Evolutionary conservation across 2,329 filamentous ascomycete species (phyloP).

Genomic region (Cladobotryum mycophilum): DNA sequence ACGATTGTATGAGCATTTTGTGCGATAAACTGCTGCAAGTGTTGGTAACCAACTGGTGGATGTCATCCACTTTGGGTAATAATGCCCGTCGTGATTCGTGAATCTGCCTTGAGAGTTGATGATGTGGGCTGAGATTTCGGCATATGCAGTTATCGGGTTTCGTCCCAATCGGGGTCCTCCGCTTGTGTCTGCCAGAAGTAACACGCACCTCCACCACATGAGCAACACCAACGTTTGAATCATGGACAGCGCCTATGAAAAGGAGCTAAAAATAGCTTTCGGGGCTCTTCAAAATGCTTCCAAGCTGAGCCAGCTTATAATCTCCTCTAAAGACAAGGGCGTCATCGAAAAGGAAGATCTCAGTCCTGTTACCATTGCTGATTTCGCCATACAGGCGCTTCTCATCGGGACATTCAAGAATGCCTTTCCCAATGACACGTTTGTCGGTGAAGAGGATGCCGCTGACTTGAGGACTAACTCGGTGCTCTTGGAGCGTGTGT

Average conservation of each 20-base stretch:
- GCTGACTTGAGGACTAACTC: conserved; percentile 38
- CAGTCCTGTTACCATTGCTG: conserved; percentile 52
- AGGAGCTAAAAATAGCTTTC: conserved; percentile 39
- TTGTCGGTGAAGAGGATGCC: conserved; percentile 53
- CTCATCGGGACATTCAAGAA: conserved; percentile 43
- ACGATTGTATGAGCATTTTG: background rate
- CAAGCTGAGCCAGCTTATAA: conserved; percentile 42
- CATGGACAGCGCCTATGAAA: conserved; percentile 37
- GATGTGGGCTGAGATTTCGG: too few relatives aligned
- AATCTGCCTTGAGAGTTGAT: too few relatives aligned
- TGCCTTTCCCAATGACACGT: conserved; percentile 44
- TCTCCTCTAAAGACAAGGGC: conserved; percentile 43
- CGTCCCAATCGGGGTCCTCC: conserved; percentile 18
- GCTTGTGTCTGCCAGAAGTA: background rate
- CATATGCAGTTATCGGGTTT: conserved; percentile 22
- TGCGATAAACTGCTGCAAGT: too few relatives aligned
- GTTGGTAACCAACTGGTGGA: too few relatives aligned
- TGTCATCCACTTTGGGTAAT: too few relatives aligned
- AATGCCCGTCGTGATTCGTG: too few relatives aligned
- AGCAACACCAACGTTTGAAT: background rate
- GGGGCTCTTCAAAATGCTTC: conserved; percentile 40
- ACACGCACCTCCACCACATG: background rate
- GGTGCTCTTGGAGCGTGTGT: conserved; percentile 40
- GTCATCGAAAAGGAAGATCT: conserved; percentile 48
- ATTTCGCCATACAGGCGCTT: conserved; percentile 54